Evolutionary conservation across 179 eudicot genomes (phyloP).

Genomic region (Beta lomatogona): DNA sequence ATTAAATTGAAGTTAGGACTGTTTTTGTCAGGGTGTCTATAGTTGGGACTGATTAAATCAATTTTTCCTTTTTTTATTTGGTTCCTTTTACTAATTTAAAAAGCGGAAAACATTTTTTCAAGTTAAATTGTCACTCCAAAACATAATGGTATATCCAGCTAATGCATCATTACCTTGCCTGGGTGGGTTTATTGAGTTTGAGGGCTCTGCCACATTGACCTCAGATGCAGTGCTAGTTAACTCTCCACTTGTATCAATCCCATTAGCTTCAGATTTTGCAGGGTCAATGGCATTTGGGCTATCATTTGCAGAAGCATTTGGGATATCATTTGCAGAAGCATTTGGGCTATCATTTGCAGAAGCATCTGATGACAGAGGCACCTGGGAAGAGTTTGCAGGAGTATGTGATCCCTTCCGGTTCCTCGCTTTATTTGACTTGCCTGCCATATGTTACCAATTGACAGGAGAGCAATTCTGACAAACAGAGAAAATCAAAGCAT

Average conservation of each 20-base stretch:
- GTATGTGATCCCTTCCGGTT: slow-evolving; percentile 58
- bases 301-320: slow-evolving; percentile 38
- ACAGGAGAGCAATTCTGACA: background rate
- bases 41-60: too few relatives aligned
- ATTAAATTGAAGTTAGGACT: too few relatives aligned
- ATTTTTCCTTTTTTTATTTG: background rate
- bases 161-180: slow-evolving; percentile 53
- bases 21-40: too few relatives aligned
- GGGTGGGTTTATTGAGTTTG: slow-evolving; percentile 35
- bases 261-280: slow-evolving; percentile 37
- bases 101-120: background rate
- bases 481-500: background rate
- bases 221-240: slow-evolving; percentile 27
- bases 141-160: background rate
- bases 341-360: slow-evolving; percentile 36
- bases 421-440: slow-evolving; percentile 70
- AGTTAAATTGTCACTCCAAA: background rate
- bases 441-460: slow-evolving; percentile 57
- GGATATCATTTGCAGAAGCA: slow-evolving; percentile 38
- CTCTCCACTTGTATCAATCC: slow-evolving; percentile 30
- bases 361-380: slow-evolving; percentile 35
- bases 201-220: slow-evolving; percentile 38
- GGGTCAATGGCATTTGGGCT: slow-evolving; percentile 19
- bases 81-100: background rate
- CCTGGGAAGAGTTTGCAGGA: slow-evolving; percentile 41